Evolutionary conservation across 2,329 filamentous ascomycete species (phyloP).

Genomic region (Lachnum nothofagi): DNA sequence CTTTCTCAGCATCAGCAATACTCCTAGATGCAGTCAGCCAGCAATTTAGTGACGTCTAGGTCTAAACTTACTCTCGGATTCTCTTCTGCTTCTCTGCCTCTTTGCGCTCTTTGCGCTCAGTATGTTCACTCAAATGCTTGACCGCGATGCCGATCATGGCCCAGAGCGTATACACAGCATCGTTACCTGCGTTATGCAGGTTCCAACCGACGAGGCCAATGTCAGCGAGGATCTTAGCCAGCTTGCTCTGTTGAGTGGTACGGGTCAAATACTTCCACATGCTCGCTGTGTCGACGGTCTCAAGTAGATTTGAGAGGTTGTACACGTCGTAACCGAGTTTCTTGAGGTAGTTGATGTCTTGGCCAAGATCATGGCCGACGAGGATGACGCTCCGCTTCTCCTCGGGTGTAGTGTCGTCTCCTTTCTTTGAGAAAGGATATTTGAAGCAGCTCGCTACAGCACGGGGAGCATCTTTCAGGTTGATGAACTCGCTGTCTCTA

Average conservation of each 20-base stretch:
- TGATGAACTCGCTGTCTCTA: conserved; percentile 51
- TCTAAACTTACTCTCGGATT: conserved; percentile 16
- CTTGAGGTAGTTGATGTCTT: conserved; percentile 65
- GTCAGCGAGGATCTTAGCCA: conserved; percentile 57
- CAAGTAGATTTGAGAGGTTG: conserved; percentile 50
- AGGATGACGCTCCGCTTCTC: conserved; percentile 59
- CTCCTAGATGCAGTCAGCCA: conserved; percentile 10
- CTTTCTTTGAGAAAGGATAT: conserved; percentile 45
- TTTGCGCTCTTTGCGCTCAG: conserved; percentile 8
- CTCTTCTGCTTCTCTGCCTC: conserved; percentile 17
- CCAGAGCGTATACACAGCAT: conserved; percentile 73
- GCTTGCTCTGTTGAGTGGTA: conserved; percentile 47
- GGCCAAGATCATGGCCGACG: conserved; percentile 67
- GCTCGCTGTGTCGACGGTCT: conserved; percentile 66
- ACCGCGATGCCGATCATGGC: conserved; percentile 63
- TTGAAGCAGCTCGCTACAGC: conserved; percentile 51
- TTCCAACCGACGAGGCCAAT: conserved; percentile 59
- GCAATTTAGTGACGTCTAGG: background rate
- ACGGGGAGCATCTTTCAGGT: conserved; percentile 39
- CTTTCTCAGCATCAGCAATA: conserved; percentile 12
- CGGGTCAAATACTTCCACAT: conserved; percentile 62
- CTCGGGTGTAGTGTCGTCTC: background rate
- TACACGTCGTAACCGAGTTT: conserved; percentile 58
- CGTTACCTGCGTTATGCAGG: conserved; percentile 85
- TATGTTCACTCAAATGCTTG: conserved; percentile 22